Evolutionary conservation across 2,329 filamentous ascomycete species (phyloP).

Genomic region (Ophiostoma tasmaniense): DNA sequence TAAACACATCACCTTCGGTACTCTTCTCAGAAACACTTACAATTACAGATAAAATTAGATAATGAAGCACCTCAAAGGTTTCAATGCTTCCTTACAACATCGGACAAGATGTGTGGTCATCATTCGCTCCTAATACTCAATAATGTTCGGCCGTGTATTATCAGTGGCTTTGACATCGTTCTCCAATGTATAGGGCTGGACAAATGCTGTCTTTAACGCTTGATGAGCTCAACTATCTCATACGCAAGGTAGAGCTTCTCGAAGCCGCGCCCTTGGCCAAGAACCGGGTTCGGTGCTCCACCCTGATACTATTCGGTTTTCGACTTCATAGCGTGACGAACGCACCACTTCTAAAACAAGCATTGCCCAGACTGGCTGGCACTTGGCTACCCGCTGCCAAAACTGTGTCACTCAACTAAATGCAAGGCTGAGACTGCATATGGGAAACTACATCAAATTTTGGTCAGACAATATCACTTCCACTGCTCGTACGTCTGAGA

Average conservation of each 20-base stretch:
- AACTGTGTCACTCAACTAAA: background rate
- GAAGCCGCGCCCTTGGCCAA: background rate
- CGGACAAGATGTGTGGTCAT: too few relatives aligned
- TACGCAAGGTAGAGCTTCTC: background rate
- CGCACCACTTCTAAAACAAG: background rate
- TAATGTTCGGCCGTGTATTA: too few relatives aligned
- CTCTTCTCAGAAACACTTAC: too few relatives aligned
- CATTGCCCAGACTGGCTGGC: background rate
- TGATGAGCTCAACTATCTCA: too few relatives aligned
- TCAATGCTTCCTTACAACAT: too few relatives aligned
- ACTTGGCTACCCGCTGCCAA: background rate
- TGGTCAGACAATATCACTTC: background rate
- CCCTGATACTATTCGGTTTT: background rate
- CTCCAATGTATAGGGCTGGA: too few relatives aligned
- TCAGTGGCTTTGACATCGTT: too few relatives aligned
- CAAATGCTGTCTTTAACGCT: background rate
- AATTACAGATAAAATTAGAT: too few relatives aligned
- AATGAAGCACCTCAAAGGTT: too few relatives aligned
- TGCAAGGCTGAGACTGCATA: background rate
- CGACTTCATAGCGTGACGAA: background rate
- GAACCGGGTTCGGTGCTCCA: background rate
- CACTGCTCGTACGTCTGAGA: too few relatives aligned
- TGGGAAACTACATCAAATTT: background rate
- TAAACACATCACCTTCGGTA: too few relatives aligned
- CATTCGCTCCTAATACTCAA: too few relatives aligned